Conservation (phyloP, 179 eudicot genomes). For the Vitellaria paradoxa region DNA sequence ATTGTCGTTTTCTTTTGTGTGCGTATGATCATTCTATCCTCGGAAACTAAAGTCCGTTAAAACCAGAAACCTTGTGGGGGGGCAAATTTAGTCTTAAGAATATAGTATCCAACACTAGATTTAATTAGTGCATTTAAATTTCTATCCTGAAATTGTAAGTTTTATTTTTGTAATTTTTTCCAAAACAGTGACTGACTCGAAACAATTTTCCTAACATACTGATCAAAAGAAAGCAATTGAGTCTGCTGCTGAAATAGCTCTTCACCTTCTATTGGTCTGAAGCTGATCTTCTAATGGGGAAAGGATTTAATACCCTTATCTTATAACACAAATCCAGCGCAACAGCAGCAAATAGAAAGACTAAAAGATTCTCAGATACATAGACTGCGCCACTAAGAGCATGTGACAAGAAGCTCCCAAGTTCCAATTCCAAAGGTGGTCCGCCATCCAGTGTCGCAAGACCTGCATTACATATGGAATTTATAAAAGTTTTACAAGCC, state of each 20-base stretch:
- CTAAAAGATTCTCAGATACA: conserved; percentile 66
- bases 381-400: conserved; percentile 59
- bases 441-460: conserved; percentile 75
- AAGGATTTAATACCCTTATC: conserved; percentile 73
- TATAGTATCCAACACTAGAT: too few species aligned
- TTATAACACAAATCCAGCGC: conserved; percentile 88
- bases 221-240: not conserved
- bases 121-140: too few species aligned
- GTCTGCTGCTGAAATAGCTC: not conserved
- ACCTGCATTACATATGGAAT: conserved; percentile 45
- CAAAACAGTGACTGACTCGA: too few species aligned
- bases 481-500: not conserved
- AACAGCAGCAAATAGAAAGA: conserved; percentile 84
- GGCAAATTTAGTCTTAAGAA: too few species aligned
- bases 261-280: conserved; percentile 19
- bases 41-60: too few species aligned
- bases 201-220: too few species aligned
- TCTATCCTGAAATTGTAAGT: too few species aligned
- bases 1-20: too few species aligned
- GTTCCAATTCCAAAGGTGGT: conserved; percentile 58
- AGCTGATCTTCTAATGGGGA: conserved; percentile 50
- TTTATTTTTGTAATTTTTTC: too few species aligned
- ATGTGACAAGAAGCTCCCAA: conserved; percentile 56
- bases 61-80: too few species aligned
- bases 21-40: too few species aligned